A percentile compares a stretch with the other conserved stretches of the same genome.
These are phyloP conservation scores for Elsinoe fawcettii DNA, from an alignment of 2,329 filamentous ascomycete genomes.

Conservation along the genomic window DNA sequence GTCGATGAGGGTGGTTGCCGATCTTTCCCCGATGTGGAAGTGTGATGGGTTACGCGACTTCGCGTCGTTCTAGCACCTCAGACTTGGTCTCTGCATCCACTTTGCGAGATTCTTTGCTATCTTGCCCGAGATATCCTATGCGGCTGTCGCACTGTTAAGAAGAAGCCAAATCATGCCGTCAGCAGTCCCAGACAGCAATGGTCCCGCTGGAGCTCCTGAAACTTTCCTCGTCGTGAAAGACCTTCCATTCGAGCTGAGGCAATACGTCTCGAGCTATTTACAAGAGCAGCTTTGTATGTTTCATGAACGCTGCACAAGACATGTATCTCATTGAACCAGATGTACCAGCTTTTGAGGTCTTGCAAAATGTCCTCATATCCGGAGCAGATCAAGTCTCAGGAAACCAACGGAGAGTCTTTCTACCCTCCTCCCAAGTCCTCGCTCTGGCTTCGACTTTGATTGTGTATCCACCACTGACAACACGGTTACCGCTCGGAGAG, in stretches of 20 bases:
- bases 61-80: background rate
- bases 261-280: conserved; percentile 63
- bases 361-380: conserved; percentile 55
- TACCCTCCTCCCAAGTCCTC: conserved; percentile 66
- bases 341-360: conserved; percentile 41
- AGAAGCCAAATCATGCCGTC: background rate
- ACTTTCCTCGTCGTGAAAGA: conserved; percentile 1
- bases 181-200: background rate
- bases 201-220: background rate
- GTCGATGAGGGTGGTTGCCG: background rate
- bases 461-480: conserved; percentile 75
- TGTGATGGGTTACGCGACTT: conserved; percentile 11
- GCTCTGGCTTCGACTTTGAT: conserved; percentile 71
- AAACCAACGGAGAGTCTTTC: conserved; percentile 38
- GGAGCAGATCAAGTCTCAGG: conserved; percentile 37
- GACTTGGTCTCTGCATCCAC: too few relatives aligned
- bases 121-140: too few relatives aligned
- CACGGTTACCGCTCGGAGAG: conserved; percentile 55
- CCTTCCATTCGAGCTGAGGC: conserved; percentile 56
- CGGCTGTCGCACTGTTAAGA: background rate
- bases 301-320: background rate
- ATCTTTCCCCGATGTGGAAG: conserved; percentile 9
- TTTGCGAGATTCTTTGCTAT: too few relatives aligned
- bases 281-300: conserved; percentile 64
- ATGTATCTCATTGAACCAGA: conserved; percentile 18